Conservation (phyloP, 352 stramenopile genomes). For the Globisporangium parvum region DNA sequence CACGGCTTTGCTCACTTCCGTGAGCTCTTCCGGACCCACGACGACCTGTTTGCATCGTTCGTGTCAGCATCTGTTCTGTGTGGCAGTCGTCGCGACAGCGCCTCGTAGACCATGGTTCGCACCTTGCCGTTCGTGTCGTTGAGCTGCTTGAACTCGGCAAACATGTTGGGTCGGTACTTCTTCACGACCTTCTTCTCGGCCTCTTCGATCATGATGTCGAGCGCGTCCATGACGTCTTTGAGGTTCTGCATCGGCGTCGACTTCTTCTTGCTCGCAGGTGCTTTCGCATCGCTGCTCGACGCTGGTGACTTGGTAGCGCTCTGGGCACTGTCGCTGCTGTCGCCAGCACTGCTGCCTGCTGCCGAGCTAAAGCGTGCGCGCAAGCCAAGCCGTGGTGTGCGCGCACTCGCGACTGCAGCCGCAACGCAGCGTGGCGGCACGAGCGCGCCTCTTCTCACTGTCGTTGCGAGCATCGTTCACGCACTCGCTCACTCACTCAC, state of each 20-base stretch:
- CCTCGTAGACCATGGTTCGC: background rate
- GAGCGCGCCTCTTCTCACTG: no score
- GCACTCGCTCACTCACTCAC: no score
- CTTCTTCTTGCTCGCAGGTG: slow-evolving; percentile 17
- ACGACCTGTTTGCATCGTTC: slow-evolving; percentile 19
- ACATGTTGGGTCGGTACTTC: slow-evolving; percentile 86
- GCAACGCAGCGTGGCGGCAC: no score
- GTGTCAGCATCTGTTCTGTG: background rate
- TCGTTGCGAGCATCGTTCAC: no score
- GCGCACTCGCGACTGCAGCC: no score
- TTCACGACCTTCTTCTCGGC: slow-evolving; percentile 81
- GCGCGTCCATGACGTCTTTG: slow-evolving; percentile 60
- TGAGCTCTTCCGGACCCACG: slow-evolving; percentile 39
- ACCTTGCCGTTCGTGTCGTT: slow-evolving; percentile 84
- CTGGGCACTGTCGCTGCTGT: background rate
- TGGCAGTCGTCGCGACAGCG: background rate
- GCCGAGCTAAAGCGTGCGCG: no score
- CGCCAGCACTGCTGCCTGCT: background rate
- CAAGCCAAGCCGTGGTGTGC: no score
- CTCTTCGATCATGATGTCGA: slow-evolving; percentile 81
- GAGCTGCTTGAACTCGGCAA: slow-evolving; percentile 85
- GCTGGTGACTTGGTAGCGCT: background rate
- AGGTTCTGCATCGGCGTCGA: slow-evolving; percentile 66
- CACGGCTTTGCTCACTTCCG: slow-evolving; percentile 51
- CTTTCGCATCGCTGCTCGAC: background rate